A percentile compares a stretch with the other conserved stretches of the same genome.
Conservation (phyloP, 23 red algal genomes). For the Gracilaria vermiculophylla region DNA sequence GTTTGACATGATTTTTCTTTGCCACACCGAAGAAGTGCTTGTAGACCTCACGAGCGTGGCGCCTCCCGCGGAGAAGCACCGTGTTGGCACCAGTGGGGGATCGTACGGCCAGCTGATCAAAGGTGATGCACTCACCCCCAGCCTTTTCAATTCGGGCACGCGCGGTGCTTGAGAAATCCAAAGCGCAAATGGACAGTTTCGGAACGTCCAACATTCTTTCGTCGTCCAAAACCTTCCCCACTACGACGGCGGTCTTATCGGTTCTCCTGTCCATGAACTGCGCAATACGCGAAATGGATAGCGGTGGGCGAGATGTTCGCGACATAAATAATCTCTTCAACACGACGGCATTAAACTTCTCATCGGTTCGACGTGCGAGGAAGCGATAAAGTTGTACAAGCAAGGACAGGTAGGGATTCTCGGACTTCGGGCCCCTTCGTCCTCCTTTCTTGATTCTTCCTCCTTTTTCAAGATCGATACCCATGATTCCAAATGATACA, state of each 20-base stretch:
- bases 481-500: constrained; percentile 27
- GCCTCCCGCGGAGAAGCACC: constrained; percentile 79
- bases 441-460: constrained; percentile 86
- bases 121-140: constrained; percentile 90
- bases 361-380: constrained; percentile 89
- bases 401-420: constrained; percentile 92
- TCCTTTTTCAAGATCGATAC: constrained; percentile 98
- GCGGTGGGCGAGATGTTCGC: constrained; percentile 92
- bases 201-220: constrained; percentile 88
- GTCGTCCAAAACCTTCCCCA: constrained; percentile 96
- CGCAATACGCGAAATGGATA: constrained; percentile 77
- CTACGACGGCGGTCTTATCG: constrained; percentile 85
- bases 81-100: constrained; percentile 80
- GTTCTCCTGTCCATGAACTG: constrained; percentile 45
- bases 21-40: constrained; percentile 92
- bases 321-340: constrained; percentile 93
- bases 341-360: constrained; percentile 89
- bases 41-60: constrained; percentile 91
- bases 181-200: constrained; percentile 85
- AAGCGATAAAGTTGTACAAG: constrained; percentile 94
- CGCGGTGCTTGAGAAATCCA: constrained; percentile 87
- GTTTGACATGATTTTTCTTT: constrained; percentile 90
- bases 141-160: constrained; percentile 90
- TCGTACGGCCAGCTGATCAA: constrained; percentile 92
- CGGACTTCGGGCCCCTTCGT: constrained; percentile 77